Percentiles rank a stretch among this genome's conserved stretches.
Conservation (phyloP, 495 filamentous ascomycete genomes). For the Elaphomyces granulatus region DNA sequence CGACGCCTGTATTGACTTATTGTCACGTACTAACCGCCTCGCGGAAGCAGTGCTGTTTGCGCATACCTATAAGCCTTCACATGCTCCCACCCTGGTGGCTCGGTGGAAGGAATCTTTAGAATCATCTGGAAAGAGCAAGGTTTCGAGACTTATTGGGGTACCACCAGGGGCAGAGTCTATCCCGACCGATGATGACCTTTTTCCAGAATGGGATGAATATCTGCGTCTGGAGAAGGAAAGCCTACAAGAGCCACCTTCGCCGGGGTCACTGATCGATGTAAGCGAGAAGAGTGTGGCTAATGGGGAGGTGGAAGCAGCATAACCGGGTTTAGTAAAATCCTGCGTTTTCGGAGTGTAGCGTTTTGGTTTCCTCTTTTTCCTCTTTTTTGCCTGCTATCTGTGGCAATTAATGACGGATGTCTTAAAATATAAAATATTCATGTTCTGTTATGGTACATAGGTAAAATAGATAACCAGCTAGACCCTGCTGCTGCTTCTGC, state of each 20-base stretch:
- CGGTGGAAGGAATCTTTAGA: conserved; percentile 75
- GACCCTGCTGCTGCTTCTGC: no score
- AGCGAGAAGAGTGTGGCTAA: conserved; percentile 23
- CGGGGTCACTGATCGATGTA: conserved; percentile 36
- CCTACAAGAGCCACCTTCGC: conserved; percentile 25
- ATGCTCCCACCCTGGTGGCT: conserved; percentile 49
- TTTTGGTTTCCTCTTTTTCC: neutral
- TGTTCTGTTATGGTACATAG: no score
- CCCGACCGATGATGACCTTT: conserved; percentile 78
- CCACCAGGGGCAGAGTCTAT: conserved; percentile 41
- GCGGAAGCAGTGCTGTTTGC: conserved; percentile 84
- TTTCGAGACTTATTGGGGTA: conserved; percentile 68
- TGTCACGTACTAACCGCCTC: conserved; percentile 59
- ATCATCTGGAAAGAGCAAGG: conserved; percentile 63
- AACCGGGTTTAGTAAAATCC: no score
- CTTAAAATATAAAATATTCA: no score
- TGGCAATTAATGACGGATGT: neutral
- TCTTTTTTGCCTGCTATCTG: neutral
- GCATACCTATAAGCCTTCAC: conserved; percentile 83
- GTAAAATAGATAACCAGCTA: no score
- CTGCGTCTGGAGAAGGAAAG: conserved; percentile 65
- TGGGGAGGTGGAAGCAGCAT: conserved; percentile 23
- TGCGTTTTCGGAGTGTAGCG: conserved; percentile 3
- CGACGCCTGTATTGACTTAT: conserved; percentile 64
- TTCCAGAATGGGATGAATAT: conserved; percentile 92